These are phyloP conservation scores for Sporothrix luriei DNA, from an alignment of 2,329 filamentous ascomycete species.

Conservation along the genomic window DNA sequence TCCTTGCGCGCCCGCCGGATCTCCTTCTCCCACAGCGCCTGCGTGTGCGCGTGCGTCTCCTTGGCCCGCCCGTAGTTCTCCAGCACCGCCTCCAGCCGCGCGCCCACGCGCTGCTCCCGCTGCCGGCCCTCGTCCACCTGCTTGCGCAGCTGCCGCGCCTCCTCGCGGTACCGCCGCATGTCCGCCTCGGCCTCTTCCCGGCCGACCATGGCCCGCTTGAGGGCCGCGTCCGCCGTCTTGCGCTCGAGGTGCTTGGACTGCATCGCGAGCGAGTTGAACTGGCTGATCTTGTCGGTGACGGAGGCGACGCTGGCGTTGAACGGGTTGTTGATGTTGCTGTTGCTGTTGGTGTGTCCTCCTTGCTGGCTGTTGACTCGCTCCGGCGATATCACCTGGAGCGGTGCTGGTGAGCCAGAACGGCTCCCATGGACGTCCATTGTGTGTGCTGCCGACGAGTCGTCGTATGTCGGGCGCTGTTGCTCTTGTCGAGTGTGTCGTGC, in stretches of 20 bases:
- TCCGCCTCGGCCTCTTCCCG: conserved; percentile 74
- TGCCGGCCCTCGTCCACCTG: conserved; percentile 67
- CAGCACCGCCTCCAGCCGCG: conserved; percentile 69
- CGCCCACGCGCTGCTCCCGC: conserved; percentile 66
- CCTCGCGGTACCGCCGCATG: conserved; percentile 64
- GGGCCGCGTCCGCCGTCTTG: conserved; percentile 65
- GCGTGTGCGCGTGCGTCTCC: conserved; percentile 67
- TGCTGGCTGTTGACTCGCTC: conserved; percentile 66
- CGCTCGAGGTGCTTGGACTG: conserved; percentile 64
- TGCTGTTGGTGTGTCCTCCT: conserved; percentile 9
- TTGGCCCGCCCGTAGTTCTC: conserved; percentile 71
- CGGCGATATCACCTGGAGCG: conserved; percentile 63
- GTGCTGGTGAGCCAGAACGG: conserved; percentile 56
- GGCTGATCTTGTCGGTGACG: conserved; percentile 68
- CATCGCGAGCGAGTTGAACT: conserved; percentile 69
- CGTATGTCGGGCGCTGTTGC: neutral
- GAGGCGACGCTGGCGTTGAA: conserved; percentile 43
- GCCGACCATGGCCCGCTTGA: conserved; percentile 67
- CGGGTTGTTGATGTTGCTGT: neutral
- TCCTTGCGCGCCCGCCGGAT: conserved; percentile 70
- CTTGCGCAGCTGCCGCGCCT: conserved; percentile 57
- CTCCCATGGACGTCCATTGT: conserved; percentile 52
- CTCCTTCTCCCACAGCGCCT: conserved; percentile 73
- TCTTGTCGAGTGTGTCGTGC: neutral
- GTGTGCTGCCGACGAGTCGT: conserved; percentile 4